These are phyloP conservation scores for Histomonas meleagridis DNA, from an alignment of 208 protist species.

Conservation along the genomic window DNA sequence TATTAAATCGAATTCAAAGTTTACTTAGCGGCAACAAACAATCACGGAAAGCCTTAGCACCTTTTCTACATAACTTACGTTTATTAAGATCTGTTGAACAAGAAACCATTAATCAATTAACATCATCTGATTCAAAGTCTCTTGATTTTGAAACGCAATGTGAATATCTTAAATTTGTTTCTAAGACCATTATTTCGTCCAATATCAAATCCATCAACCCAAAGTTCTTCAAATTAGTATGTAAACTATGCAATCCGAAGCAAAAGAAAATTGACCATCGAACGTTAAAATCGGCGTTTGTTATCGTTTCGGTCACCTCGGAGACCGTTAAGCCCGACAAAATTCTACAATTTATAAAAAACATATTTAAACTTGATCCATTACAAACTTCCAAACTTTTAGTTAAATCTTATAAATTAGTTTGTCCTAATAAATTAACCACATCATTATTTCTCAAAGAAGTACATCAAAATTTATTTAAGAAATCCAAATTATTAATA, in stretches of 20 bases:
- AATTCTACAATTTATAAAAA: neutral
- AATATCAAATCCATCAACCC: neutral
- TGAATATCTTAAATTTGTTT: neutral
- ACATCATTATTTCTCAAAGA: neutral
- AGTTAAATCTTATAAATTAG: neutral
- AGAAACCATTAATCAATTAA: neutral
- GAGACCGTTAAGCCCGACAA: too few species aligned
- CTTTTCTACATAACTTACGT: neutral
- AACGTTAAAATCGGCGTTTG: neutral
- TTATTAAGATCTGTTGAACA: neutral
- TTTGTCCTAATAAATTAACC: neutral
- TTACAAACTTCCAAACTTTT: neutral
- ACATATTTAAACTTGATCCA: neutral
- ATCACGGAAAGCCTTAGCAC: neutral
- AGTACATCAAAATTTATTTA: neutral
- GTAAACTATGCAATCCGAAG: neutral
- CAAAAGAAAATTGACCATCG: neutral
- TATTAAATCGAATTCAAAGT: neutral
- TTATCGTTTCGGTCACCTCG: too few species aligned
- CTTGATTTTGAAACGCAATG: neutral
- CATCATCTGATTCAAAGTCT: neutral
- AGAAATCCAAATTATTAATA: neutral
- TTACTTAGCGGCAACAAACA: neutral
- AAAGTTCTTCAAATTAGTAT: neutral
- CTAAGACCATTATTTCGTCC: neutral